Evolutionary conservation across 176 grass and related monocot species (phyloP).

Genomic region (Guadua angustifolia): DNA sequence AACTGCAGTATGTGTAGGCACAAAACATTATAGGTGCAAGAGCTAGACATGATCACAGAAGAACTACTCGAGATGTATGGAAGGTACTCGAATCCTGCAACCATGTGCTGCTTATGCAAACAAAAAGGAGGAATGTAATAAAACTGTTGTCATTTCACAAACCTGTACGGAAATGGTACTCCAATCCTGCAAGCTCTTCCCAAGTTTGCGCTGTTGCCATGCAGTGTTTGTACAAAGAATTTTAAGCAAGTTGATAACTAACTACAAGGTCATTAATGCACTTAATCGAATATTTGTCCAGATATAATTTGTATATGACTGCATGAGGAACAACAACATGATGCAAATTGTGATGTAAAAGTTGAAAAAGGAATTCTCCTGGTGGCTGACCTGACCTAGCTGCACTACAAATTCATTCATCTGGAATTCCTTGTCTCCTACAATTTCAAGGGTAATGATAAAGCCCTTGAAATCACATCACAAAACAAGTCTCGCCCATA

Average conservation of each 20-base stretch:
- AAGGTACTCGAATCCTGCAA: neutral
- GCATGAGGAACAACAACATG: constrained; percentile 34
- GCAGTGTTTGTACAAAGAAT: constrained; percentile 94
- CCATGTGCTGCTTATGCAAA: neutral
- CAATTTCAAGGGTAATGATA: constrained; percentile 77
- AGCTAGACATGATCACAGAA: constrained; percentile 16
- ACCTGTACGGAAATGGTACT: constrained; percentile 97
- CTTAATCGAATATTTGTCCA: constrained; percentile 24
- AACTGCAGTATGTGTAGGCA: constrained; percentile 55
- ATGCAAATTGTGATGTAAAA: constrained; percentile 11
- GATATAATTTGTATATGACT: constrained; percentile 17
- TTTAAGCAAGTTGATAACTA: constrained; percentile 84
- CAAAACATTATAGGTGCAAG: constrained; percentile 27
- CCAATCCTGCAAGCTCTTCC: constrained; percentile 97
- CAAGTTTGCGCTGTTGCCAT: constrained; percentile 98
- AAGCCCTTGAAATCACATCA: constrained; percentile 85
- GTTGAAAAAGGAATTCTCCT: constrained; percentile 40
- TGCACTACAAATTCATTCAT: constrained; percentile 96
- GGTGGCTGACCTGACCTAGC: constrained; percentile 79
- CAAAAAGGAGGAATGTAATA: constrained; percentile 9
- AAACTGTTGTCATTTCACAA: constrained; percentile 37
- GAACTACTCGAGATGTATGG: neutral
- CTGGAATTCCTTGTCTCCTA: constrained; percentile 88
- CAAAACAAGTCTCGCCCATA: constrained; percentile 73
- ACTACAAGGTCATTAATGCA: constrained; percentile 55